Evolutionary conservation across 768 basidiomycete genomes (phyloP), one percentile per base, ranked within the genome.

Genomic region (Pisolithus microcarpus): DNA sequence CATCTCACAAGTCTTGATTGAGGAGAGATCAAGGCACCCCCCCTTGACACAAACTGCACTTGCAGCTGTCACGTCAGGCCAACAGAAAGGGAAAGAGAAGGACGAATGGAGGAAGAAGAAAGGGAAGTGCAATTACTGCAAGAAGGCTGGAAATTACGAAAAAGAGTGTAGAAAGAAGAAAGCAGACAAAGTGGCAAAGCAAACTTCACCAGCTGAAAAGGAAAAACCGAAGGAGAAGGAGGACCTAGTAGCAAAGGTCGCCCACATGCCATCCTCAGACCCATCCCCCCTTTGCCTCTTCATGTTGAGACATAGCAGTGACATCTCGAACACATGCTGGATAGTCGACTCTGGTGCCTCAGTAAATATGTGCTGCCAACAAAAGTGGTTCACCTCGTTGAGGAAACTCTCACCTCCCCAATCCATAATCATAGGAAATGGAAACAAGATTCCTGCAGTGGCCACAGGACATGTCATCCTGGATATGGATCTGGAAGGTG

Each of bases 271-370:
- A 7, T 28, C 21, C 21, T 23, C 4, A 4, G 30, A 23, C 30
- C 15, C 21, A 4, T 9, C 15, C 11, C 23, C 43, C 2, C 36
- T 50, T 11, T 30, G 24, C 7, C 42, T 52, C 4, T 53, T 53
- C 23, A 24, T 53, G 5, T 43, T 37, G 3, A 23, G 21, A 8
- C 11, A 10, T 0, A 13, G 15, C 9, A 48, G 13, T 15, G 28
- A 26, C 21, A 3, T 6, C 5, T 19, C 24, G 0, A 3, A 26
- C 9, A 21, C 23, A 16, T 21, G 49, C 4, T 53, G 48, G 52
- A 46, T 53, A 3, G 26, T 53, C 0, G 48, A 53, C 37, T 50
- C 48, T 0, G 48, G 48, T 3, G 24, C 48, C 6, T 53, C 48
- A 1, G 43, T 48, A 9, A 43, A 28, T 2, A 50, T 53, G 52